These are phyloP conservation scores for Pseudonitzschia multiseries DNA, from an alignment of 108 stramenopile species.

Conservation along the genomic window DNA sequence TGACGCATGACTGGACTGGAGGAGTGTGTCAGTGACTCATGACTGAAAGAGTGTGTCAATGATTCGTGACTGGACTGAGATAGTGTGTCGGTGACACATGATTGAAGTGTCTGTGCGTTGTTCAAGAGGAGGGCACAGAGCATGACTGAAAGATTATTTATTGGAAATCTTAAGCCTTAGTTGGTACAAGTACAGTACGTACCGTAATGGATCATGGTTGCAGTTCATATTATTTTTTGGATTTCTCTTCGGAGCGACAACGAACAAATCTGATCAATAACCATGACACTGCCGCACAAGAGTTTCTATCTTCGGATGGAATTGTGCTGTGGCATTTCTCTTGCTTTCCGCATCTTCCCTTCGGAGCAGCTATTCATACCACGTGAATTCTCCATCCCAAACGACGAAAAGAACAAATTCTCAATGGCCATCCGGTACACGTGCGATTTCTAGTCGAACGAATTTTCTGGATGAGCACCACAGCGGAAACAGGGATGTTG, in stretches of 20 bases:
- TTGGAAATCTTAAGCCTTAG: no score
- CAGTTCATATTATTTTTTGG: not conserved
- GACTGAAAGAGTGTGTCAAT: no score
- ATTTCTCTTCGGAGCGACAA: not conserved
- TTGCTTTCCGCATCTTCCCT: not conserved
- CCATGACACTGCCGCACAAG: not conserved
- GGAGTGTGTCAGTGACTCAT: no score
- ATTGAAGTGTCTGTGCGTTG: no score
- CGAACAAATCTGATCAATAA: not conserved
- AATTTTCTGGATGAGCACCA: not conserved
- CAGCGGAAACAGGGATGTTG: not conserved
- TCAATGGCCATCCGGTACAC: not conserved
- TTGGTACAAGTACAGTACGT: no score
- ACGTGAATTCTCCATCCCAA: not conserved
- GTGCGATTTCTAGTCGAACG: not conserved
- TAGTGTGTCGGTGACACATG: no score
- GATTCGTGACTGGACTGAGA: no score
- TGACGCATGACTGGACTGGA: no score
- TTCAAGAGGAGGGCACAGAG: no score
- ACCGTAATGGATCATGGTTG: not conserved
- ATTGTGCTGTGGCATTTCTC: not conserved
- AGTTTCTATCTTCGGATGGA: not conserved
- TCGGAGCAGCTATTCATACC: not conserved
- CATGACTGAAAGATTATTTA: no score
- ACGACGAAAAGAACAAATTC: not conserved